Conservation (phyloP, 116 monocot species). For the Trichopus zeylanicus region DNA sequence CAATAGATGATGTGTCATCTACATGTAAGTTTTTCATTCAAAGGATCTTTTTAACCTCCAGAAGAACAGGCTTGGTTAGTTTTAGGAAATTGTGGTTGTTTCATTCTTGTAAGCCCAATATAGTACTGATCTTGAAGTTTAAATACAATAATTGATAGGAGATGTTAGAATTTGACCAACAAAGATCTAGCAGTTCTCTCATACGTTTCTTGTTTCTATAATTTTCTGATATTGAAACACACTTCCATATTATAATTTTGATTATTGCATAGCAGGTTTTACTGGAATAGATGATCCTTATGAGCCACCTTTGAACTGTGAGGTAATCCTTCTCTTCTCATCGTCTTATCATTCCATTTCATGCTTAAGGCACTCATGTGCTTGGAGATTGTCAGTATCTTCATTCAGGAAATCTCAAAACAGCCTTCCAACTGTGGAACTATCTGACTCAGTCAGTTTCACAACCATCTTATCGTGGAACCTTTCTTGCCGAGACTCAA, state of each 20-base stretch:
- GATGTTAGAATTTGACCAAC: background rate
- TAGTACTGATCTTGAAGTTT: no score
- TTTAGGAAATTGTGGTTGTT: no score
- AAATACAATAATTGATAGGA: background rate
- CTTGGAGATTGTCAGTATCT: background rate
- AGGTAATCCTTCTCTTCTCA: conserved; percentile 20
- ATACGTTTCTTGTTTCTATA: background rate
- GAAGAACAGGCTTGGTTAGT: no score
- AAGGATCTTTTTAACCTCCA: no score
- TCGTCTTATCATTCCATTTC: background rate
- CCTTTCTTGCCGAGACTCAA: no score
- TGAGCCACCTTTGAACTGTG: conserved; percentile 56
- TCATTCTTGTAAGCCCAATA: no score
- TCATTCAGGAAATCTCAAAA: background rate
- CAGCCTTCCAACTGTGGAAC: background rate
- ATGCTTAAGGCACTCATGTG: background rate
- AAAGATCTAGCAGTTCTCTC: background rate
- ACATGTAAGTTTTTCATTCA: no score
- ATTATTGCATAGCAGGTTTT: conserved; percentile 41
- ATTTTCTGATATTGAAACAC: background rate
- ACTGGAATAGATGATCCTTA: conserved; percentile 86
- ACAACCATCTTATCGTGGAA: no score
- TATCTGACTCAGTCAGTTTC: background rate
- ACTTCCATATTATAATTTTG: background rate
- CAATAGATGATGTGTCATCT: no score